phyloP scores from a whole-genome alignment of 345 rosid genomes.

The Eucalyptus decipiens region DNA sequence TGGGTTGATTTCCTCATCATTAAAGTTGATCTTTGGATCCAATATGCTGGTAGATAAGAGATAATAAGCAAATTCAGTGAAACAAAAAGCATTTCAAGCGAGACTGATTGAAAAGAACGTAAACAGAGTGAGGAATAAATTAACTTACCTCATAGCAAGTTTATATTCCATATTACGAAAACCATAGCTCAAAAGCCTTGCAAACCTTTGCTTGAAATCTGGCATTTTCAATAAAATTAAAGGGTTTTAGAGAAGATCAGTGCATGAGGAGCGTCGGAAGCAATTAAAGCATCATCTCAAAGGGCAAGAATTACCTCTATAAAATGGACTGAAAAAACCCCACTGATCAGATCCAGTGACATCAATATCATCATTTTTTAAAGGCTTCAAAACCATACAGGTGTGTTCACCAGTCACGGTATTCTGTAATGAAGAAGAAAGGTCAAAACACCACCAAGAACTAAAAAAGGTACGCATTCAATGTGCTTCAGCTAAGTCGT shows the following conservation, averaged over 20 bases:
- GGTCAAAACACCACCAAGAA: background rate
- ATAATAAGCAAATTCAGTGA: background rate
- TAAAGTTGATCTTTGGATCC: slow-evolving; percentile 75
- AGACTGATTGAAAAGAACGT: background rate
- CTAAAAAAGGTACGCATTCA: background rate
- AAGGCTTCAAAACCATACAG: slow-evolving; percentile 81
- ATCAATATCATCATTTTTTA: slow-evolving; percentile 56
- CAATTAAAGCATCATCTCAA: background rate
- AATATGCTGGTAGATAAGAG: slow-evolving; percentile 44
- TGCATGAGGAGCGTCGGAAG: background rate
- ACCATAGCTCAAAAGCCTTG: slow-evolving; percentile 38
- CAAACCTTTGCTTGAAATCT: slow-evolving; percentile 75
- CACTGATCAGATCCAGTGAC: slow-evolving; percentile 50
- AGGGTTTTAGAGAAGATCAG: background rate
- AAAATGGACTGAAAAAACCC: slow-evolving; percentile 91
- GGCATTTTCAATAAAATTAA: background rate
- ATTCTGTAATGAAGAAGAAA: slow-evolving; percentile 35
- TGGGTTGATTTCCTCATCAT: slow-evolving; percentile 12
- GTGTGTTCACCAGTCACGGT: slow-evolving; percentile 89
- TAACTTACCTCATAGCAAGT: slow-evolving; percentile 81
- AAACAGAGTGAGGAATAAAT: background rate
- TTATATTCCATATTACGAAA: slow-evolving; percentile 76
- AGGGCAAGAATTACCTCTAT: slow-evolving; percentile 39
- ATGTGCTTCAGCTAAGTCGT: background rate
- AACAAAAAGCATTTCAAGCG: background rate